Evolutionary conservation across 306 rosid genomes (phyloP).

Genomic region (Cucurbita argyrosperma): DNA sequence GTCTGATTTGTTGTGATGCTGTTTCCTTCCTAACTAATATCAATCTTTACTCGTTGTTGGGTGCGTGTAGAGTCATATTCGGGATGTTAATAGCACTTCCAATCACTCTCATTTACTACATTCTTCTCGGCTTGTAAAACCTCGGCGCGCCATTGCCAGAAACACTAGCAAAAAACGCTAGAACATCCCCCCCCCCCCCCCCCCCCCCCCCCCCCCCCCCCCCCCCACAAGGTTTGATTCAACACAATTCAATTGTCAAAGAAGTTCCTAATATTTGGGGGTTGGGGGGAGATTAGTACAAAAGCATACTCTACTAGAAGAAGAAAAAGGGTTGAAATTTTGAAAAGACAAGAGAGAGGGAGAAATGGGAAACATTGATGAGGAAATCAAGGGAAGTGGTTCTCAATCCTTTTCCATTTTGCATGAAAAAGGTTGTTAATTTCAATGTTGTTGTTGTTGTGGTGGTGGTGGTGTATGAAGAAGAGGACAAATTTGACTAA

Average conservation of each 20-base stretch:
- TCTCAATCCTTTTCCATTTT: not conserved
- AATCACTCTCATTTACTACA: conserved; percentile 29
- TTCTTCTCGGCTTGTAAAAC: conserved; percentile 27
- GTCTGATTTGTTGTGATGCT: not conserved
- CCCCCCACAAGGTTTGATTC: not conserved
- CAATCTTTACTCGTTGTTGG: not conserved
- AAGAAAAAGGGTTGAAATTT: not conserved
- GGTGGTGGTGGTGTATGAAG: not conserved
- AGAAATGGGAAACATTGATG: not conserved
- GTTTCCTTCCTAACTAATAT: not conserved
- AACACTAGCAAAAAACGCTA: not conserved
- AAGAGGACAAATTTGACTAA: conserved; percentile 1
- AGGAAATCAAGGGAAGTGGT: not conserved
- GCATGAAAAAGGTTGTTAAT: not conserved
- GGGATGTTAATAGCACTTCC: conserved; percentile 41
- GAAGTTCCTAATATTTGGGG: not conserved
- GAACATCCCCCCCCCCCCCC: not conserved
- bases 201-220: no score
- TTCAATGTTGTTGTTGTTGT: not conserved
- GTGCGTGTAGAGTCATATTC: conserved; percentile 23
- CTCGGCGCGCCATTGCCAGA: not conserved
- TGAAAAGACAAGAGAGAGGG: not conserved
- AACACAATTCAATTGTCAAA: not conserved
- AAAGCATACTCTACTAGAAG: not conserved
- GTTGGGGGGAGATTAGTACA: not conserved